Conservation (phyloP, 1,284 basidiomycete genomes). For the Pseudozyma hubeiensis region DNA sequence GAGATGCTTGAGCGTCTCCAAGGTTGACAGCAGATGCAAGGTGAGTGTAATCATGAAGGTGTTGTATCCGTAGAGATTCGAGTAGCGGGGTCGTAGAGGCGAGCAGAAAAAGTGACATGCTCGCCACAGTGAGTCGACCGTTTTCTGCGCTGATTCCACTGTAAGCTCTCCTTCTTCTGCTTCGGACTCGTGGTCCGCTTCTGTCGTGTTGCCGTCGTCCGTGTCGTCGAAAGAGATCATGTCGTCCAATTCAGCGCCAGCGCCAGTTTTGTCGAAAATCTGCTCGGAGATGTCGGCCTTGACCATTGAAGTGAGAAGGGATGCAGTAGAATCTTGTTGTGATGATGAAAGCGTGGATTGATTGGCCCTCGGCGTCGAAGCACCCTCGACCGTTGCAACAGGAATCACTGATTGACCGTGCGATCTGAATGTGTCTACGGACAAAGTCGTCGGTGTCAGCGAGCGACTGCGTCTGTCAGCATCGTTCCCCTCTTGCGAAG, state of each 20-base stretch:
- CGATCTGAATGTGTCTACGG: background rate
- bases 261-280: no score
- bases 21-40: conserved; percentile 21
- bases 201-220: background rate
- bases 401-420: no score
- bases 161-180: conserved; percentile 26
- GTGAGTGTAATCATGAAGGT: conserved; percentile 39
- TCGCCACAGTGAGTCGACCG: conserved; percentile 32
- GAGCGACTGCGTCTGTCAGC: conserved; percentile 3
- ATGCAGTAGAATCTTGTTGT: background rate
- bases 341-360: background rate
- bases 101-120: conserved; percentile 34
- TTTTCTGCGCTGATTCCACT: conserved; percentile 7
- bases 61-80: conserved; percentile 41
- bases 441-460: conserved; percentile 1
- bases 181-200: conserved; percentile 8
- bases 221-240: background rate
- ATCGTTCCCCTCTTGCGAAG: conserved; percentile 4
- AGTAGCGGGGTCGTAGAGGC: conserved; percentile 17
- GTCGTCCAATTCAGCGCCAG: no score
- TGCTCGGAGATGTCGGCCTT: background rate
- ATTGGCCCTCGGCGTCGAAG: background rate
- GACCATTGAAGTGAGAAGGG: background rate
- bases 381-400: no score
- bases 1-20: conserved; percentile 37